Percentiles rank a stretch among this genome's conserved stretches.
These are phyloP conservation scores for Myxozyma mucilagina DNA, from an alignment of 805 yeast genomes.

Conservation along the genomic window DNA sequence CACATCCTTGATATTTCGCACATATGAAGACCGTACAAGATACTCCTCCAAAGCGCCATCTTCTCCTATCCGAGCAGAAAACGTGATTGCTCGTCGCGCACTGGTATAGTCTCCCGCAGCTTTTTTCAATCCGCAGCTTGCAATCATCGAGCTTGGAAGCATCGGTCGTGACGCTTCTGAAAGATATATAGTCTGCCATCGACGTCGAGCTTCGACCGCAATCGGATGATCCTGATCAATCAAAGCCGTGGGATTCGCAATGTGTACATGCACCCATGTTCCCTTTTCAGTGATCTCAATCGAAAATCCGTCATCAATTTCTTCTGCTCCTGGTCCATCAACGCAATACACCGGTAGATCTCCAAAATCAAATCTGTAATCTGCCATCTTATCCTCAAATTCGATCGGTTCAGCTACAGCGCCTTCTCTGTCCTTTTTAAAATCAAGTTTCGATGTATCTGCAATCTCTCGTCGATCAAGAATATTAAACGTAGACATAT, in stretches of 20 bases:
- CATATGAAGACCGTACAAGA: conserved; percentile 45
- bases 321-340: conserved; percentile 77
- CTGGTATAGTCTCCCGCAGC: conserved; percentile 34
- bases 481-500: conserved; percentile 7
- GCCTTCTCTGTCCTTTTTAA: neutral
- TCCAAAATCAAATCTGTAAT: conserved; percentile 27
- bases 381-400: conserved; percentile 14
- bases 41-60: conserved; percentile 31
- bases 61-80: conserved; percentile 43
- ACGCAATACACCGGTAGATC: conserved; percentile 71
- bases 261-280: conserved; percentile 61
- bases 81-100: conserved; percentile 48
- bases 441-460: neutral
- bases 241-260: conserved; percentile 85
- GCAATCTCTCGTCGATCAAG: conserved; percentile 2
- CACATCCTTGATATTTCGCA: conserved; percentile 51
- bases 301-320: conserved; percentile 91
- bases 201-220: conserved; percentile 58
- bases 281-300: conserved; percentile 41
- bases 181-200: conserved; percentile 68
- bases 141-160: conserved; percentile 55
- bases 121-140: conserved; percentile 5
- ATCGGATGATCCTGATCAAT: conserved; percentile 45
- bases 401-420: neutral
- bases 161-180: conserved; percentile 67